Evolutionary conservation across 2,329 filamentous ascomycete species (phyloP).

Genomic region (Elsinoe arachidis): DNA sequence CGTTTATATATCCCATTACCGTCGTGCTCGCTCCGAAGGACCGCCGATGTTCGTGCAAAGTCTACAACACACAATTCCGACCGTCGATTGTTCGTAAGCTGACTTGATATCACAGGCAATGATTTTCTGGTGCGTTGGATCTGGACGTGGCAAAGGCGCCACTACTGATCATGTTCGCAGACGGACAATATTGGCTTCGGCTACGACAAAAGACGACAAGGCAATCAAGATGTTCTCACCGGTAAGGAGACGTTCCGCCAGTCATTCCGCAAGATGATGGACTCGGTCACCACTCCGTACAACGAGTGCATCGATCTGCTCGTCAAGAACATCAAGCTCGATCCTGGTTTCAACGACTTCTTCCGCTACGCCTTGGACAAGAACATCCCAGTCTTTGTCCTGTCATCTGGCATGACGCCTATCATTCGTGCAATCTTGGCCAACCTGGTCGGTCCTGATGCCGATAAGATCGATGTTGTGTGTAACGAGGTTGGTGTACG

Average conservation of each 20-base stretch:
- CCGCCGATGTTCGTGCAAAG: too few species aligned
- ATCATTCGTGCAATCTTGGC: slow-evolving; percentile 78
- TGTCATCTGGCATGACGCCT: slow-evolving; percentile 87
- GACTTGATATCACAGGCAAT: slow-evolving; percentile 41
- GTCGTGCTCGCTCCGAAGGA: too few species aligned
- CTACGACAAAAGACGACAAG: slow-evolving; percentile 55
- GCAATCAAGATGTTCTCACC: slow-evolving; percentile 69
- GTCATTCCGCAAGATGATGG: slow-evolving; percentile 84
- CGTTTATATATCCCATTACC: not conserved
- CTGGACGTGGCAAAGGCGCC: not conserved
- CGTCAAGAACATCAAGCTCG: slow-evolving; percentile 73
- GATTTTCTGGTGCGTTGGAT: slow-evolving; percentile 48
- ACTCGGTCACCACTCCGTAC: slow-evolving; percentile 73
- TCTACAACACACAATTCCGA: too few species aligned
- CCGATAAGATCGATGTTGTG: slow-evolving; percentile 75
- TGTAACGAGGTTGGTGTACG: slow-evolving; percentile 68
- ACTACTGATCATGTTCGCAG: slow-evolving; percentile 34
- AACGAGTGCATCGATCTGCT: slow-evolving; percentile 72
- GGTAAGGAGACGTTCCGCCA: slow-evolving; percentile 68
- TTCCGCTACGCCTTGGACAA: slow-evolving; percentile 71
- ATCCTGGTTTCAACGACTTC: slow-evolving; percentile 82
- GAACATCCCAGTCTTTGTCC: slow-evolving; percentile 84
- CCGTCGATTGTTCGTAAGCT: not conserved
- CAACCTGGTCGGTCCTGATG: slow-evolving; percentile 70
- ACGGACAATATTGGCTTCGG: slow-evolving; percentile 92